Evolutionary conservation across 2,329 filamentous ascomycete genomes (phyloP), one percentile per base, ranked within the genome.

Genomic region (Davidsoniella eucalypti): DNA sequence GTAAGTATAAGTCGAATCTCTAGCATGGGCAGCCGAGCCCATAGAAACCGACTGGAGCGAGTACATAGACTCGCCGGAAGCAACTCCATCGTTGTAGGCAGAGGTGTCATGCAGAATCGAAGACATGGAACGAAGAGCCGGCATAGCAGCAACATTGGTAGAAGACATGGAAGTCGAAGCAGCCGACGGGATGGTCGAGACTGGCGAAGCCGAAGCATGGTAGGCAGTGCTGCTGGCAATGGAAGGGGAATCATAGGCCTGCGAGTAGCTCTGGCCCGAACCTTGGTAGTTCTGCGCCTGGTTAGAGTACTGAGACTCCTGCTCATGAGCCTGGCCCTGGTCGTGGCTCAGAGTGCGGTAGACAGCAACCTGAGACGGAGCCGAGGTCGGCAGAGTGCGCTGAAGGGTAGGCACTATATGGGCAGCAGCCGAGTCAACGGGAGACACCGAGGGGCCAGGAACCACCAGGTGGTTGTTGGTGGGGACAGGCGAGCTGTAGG

Each of bases 21-120:
- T 29, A 37, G 29, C 26, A 29, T 29, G 25, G 25, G 44, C 44
- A 40, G 44, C 29, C 38, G 33, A 23, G 43, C 5, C 21, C 29
- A 17, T 18, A 47, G 17, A 37, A 16, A 8, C 33, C 29, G 29
- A 12, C 12, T 8, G 44, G 1, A 36, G 44, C 17, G 44, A 47
- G 44, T 47, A 47, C n/a, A 47, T 36, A 17, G 44, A 2, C 8
- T 47, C 44, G 44, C 44, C 37, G 6, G 44, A 47, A 17, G 44
- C 17, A 21, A 18, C 26, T 29, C 7, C 26, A 29, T 18, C n/a
- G 29, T 37, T 39, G 33, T 47, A 36, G 4, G 29, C 21, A 12
- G 44, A n/a, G 33, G 23, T 36, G 16, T 18, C 36, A n/a, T 36
- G 44, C 7, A 36, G 44, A 29, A 47, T 47, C 3, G 44, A 38